Evolutionary conservation across 1,284 basidiomycete genomes (phyloP), one percentile per base, ranked within the genome.

Genomic region (Lignosus rhinocerotis): DNA sequence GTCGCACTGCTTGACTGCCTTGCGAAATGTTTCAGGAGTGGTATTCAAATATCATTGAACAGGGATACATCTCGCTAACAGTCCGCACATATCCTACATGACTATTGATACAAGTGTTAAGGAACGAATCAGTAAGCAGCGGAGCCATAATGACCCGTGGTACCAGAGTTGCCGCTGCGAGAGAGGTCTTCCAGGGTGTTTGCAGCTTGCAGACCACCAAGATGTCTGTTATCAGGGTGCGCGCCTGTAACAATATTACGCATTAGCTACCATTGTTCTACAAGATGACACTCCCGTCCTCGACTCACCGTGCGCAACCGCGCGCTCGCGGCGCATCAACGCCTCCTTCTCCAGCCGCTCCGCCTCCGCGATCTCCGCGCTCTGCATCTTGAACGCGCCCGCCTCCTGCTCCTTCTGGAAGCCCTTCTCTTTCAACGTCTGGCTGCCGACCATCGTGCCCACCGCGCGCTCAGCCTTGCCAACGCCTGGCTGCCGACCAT

Each of bases 381-480:
- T 75, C 69, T 84, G 82, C 16, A 74, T 62, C 60, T 80, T 80
- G 52, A 78, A 65, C 0, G 76, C 71, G 21, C 76, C 71, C 0
- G 82, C 82, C 71, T 82, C 81, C 76, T 77, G 75, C 66, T 85
- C 79, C 66, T 84, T 84, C 73, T 81, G 75, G 42, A 78, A 57
- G 10, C 81, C 82, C 64, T 80, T 81, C 12, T 74, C 76, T 64
- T 82, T 80, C 42, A 85, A 70, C 0, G 77, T 70, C 43, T 75
- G 72, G 65, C 79, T 81, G 32, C 82, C 80, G 46, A 84, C 67
- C 43, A 80, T 58, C 7, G 73, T 66, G 5, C 82, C 83, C 33
- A 81, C 66, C 6, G 76, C 77, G 6, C 77, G 75, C 68, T 85
- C 81, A 30, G 81, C 70, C 61, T 82, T 82, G 30, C 81, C 82